Evolutionary conservation across 352 stramenopile species (phyloP).

Genomic region (Phytophthora pisi): DNA sequence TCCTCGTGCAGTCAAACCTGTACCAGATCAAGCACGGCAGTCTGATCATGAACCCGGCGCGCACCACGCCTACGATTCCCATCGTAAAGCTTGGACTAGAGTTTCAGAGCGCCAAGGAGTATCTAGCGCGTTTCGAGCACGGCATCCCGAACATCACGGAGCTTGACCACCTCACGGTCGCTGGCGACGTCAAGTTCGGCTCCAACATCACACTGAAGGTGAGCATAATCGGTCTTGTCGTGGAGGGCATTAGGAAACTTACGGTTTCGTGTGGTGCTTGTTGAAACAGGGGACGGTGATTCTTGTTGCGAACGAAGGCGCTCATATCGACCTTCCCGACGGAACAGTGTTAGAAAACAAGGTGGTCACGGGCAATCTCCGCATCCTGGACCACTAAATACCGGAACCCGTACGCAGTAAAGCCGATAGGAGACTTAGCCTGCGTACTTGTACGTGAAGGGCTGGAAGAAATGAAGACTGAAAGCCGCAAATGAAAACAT

Average conservation of each 20-base stretch:
- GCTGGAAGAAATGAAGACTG: conserved; percentile 19
- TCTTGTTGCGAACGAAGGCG: conserved; percentile 94
- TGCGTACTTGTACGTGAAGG: conserved; percentile 10
- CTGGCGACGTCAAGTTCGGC: conserved; percentile 93
- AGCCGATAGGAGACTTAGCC: conserved; percentile 4
- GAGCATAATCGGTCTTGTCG: conserved; percentile 8
- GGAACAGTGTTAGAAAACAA: conserved; percentile 94
- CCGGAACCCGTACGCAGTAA: not conserved
- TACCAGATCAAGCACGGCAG: conserved; percentile 94
- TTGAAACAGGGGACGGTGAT: conserved; percentile 92
- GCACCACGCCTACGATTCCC: conserved; percentile 84
- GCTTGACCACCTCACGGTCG: conserved; percentile 93
- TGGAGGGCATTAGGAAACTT: not conserved
- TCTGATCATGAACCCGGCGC: conserved; percentile 87
- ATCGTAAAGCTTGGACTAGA: conserved; percentile 94
- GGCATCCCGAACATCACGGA: conserved; percentile 94
- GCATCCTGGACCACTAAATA: conserved; percentile 93
- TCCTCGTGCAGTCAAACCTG: conserved; percentile 94
- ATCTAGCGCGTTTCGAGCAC: conserved; percentile 82
- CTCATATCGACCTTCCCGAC: conserved; percentile 93
- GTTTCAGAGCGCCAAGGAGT: conserved; percentile 91
- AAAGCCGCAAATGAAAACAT: conserved; percentile 34
- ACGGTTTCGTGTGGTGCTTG: conserved; percentile 4
- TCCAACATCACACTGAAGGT: conserved; percentile 93
- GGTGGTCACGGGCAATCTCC: conserved; percentile 94